Base-by-base conservation (phyloP, 768 basidiomycete species). In the Kockovaella imperatae region DNA sequence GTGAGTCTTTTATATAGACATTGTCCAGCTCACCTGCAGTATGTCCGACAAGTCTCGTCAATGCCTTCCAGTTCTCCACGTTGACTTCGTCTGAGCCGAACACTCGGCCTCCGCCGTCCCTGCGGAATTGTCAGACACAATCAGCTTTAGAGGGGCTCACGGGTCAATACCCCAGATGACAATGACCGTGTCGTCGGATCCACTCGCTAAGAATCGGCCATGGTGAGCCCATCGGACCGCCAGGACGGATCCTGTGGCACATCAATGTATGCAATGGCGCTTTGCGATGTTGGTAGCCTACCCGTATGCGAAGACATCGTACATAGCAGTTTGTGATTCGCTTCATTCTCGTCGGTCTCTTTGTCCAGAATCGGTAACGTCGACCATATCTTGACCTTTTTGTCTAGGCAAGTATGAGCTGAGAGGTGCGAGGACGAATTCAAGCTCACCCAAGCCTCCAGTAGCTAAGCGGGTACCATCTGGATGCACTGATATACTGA, bases 131-230 rank as follows among this genome's bases (percentile, higher is more conserved):
- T 47, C 46, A 51, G 47, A 41, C 40, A 26, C 24, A 31, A 2
- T 29, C 35, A 21, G 7, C 29, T 5, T 5, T 23, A 34, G 21
- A 11, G 18, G n/a, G 17, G 49, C 89, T 75, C 68, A 95, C 89
- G 87, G 88, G 72, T 95, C 90, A 40, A 89, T 78, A 65, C 90
- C 88, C 95, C 91, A 99, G 29, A 97, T 82, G 83, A 97, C 86
- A 25, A 95, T 82, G 56, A 91, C 85, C 66, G 83, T 81, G 66
- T 97, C 95, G 70, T 99, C 95, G 55, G 89, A 88, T 18, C 95
- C 95, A 63, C 87, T 91, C 4, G 95, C 95, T 17, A 99, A 76
- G 83, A 86, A 96, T 42, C 84, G 75, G 8, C 95, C 95, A 8
- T 85, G 87, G 71, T 90, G 82, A 10, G 89, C 87, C 91, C 93